Evolutionary conservation across 192 early-diverging fungal genomes (phyloP).

Genomic region (Coemansia sp.): DNA sequence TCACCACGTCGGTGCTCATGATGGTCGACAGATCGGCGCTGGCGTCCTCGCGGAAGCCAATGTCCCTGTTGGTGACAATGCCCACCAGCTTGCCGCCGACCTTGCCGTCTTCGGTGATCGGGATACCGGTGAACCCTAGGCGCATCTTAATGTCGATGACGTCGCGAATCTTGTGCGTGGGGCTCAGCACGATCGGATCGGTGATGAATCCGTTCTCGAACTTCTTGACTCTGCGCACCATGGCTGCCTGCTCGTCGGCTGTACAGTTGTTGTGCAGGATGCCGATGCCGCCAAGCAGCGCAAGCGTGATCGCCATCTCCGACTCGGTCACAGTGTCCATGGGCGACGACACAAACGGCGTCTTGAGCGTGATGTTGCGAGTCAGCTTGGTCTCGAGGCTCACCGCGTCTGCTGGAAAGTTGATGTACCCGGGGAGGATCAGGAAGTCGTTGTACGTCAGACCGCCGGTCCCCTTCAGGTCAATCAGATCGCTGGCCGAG

Average conservation of each 20-base stretch:
- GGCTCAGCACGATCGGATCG: slow-evolving; percentile 85
- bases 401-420: slow-evolving; percentile 83
- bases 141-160: slow-evolving; percentile 82
- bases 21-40: slow-evolving; percentile 65
- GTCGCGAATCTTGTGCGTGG: slow-evolving; percentile 79
- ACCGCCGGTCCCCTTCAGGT: slow-evolving; percentile 76
- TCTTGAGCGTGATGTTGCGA: slow-evolving; percentile 85
- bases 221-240: slow-evolving; percentile 97
- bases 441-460: slow-evolving; percentile 99
- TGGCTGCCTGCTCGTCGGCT: slow-evolving; percentile 91
- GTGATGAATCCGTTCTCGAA: slow-evolving; percentile 99
- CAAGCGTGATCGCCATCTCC: slow-evolving; percentile 98
- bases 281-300: slow-evolving; percentile 91
- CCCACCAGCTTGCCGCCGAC: slow-evolving; percentile 87
- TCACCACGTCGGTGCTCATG: slow-evolving; percentile 89
- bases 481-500: slow-evolving; percentile 78
- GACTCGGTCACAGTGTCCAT: slow-evolving; percentile 99
- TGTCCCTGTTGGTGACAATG: slow-evolving; percentile 95
- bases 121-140: slow-evolving; percentile 94
- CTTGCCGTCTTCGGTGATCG: slow-evolving; percentile 90
- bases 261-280: slow-evolving; percentile 98
- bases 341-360: slow-evolving; percentile 91
- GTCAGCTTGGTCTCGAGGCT: slow-evolving; percentile 84
- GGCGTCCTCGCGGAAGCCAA: slow-evolving; percentile 84
- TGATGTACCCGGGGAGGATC: slow-evolving; percentile 93